Evolutionary conservation across 805 yeast species (phyloP), one percentile per base, ranked within the genome.

Genomic region (Ogataea polymorpha): DNA sequence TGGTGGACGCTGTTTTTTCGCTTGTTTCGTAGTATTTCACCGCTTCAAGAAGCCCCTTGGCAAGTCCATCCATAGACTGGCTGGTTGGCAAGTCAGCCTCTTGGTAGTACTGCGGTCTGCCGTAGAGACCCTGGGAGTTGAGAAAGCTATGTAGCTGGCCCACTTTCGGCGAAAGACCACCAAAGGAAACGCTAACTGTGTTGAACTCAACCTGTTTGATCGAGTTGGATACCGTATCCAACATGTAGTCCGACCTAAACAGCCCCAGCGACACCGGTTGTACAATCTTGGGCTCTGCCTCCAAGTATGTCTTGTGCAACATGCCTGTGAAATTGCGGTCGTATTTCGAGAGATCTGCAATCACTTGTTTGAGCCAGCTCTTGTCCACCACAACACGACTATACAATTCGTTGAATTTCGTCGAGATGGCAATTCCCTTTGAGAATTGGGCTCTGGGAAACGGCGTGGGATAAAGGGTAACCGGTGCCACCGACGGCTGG

Each of bases 201-300:
- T 93, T 93, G 68, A 91, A 91, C 62, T 93, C 99, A 37, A 93
- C 93, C 63, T 93, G 99, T 58, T 91, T 90, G 55, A 91, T 83
- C 20, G 63, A 60, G 29, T 72, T 70, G n/a, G 74, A 59, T 42
- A 62, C 57, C 20, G 60, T 56, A 25, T 82, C 81, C 25, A 80
- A 66, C 80, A 93, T 79, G 56, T 91, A 93, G 58, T 93, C 99
- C 0, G 95, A 83, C 60, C 99, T 76, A 62, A 89, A 90, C 8
- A 93, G 63, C 0, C 97, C 98, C 32, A 90, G 69, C 0, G 89
- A 75, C 26, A 86, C 68, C 2, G 80, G 77, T 58, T 86, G 96
- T 2, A 64, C 66, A 27, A 80, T 66, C 2, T 82, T 79, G 32
- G 61, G 59, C 23, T 63, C 45, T 1, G 86, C 80, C 47, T 67